Conservation (phyloP, 257 asterid genomes). For the Nicotiana undulata region DNA sequence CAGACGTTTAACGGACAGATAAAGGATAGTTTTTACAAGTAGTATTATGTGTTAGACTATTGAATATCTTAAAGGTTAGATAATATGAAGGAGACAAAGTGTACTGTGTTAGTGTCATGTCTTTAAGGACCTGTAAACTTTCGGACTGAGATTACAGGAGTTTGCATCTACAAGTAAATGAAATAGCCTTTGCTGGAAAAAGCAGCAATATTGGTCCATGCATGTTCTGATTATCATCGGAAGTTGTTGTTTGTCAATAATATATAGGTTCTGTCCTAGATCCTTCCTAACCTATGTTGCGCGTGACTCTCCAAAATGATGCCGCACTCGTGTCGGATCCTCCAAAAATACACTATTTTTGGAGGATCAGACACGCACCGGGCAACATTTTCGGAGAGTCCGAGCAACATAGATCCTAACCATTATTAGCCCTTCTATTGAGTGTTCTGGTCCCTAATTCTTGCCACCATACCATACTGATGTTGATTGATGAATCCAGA, state of each 20-base stretch:
- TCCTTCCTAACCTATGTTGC: background rate
- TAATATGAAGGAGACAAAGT: background rate
- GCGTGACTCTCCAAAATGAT: no score
- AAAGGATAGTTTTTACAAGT: no score
- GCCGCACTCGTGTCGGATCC: no score
- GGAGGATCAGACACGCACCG: no score
- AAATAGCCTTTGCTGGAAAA: background rate
- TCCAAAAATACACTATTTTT: no score
- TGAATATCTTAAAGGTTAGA: background rate
- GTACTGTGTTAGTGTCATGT: background rate
- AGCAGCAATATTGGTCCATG: background rate
- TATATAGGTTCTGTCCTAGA: background rate
- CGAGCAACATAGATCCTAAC: no score
- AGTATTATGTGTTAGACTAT: background rate
- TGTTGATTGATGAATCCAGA: no score
- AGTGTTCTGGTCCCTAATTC: constrained; percentile 7
- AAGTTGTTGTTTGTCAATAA: background rate
- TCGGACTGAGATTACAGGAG: background rate
- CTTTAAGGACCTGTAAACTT: background rate
- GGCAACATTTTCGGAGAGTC: no score
- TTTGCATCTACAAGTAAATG: background rate
- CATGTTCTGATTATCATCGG: background rate
- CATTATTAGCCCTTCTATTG: background rate
- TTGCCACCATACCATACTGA: no score
- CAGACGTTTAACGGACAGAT: no score